Evolutionary conservation across 2,329 filamentous ascomycete genomes (phyloP), one percentile per base, ranked within the genome.

Genomic region (Aspergillus fischeri): DNA sequence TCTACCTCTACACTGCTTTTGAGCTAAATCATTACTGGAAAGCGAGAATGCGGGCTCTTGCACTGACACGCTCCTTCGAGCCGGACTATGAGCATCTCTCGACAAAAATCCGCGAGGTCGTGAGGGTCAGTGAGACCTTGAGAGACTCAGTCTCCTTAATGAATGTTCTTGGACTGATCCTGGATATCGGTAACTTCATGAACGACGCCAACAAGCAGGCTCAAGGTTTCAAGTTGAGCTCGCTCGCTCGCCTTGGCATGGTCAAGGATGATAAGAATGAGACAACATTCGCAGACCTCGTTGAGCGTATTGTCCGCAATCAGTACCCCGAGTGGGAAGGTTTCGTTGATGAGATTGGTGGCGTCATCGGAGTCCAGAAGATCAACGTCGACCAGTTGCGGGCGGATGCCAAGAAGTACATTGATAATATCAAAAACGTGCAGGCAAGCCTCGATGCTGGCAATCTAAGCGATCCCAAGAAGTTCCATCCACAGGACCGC

Each of bases 141-240:
- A 86, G 93, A 50, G 92, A 96, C 70, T 97, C 92, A 1, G 91
- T 96, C 27, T 89, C 91, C 27, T 78, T 99, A 67, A 96, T 97
- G 88, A 97, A 96, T 64, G 92, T 99, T 49, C 85, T 99, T 56
- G 92, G 93, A 58, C 83, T 97, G 60, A 99, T 99, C 75, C 80
- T 99, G 67, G 93, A 97, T 74, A 96, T 99, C 70, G 94, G 94
- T 75, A 99, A 99, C 76, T 99, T 96, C 82, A 99, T 99, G 94
- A 99, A 99, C 80, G 94, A 97, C 72, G 89, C 92, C 55, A 97
- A 97, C 78, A 99, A 99, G 79, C 94, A 97, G 77, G 94, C 94
- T 3, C 90, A 89, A 57, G 94, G 94, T 61, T 99, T 99, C 87
- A 99, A 99, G 80, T 85, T 99, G 14, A 94, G 92, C 70, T 97